Evolutionary conservation across 2,329 filamentous ascomycete genomes (phyloP).

Genomic region (Aspergillus ustus): DNA sequence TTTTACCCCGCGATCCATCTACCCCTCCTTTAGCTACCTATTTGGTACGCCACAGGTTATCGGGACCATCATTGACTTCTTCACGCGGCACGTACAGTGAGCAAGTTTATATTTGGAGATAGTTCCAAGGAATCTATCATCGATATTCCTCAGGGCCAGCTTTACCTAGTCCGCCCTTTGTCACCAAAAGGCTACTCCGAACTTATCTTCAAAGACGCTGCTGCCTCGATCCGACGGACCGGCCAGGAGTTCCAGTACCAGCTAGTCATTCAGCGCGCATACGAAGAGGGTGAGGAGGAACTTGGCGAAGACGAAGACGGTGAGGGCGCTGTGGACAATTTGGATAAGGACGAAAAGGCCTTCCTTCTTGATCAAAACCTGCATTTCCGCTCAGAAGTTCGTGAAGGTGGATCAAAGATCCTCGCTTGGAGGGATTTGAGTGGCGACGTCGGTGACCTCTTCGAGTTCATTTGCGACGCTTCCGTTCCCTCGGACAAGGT

Average conservation of each 20-base stretch:
- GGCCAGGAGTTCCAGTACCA: constrained; percentile 97
- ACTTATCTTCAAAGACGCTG: constrained; percentile 97
- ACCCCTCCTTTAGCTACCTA: constrained; percentile 20
- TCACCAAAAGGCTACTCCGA: constrained; percentile 98
- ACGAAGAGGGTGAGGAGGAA: constrained; percentile 96
- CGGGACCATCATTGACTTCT: not conserved
- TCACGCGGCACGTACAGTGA: constrained; percentile 59
- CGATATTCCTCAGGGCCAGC: constrained; percentile 92
- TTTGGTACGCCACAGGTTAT: constrained; percentile 1
- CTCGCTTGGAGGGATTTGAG: constrained; percentile 95
- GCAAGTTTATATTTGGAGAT: constrained; percentile 90
- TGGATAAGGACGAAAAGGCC: constrained; percentile 96
- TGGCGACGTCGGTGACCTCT: constrained; percentile 92
- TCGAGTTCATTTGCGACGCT: constrained; percentile 92
- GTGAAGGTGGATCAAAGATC: constrained; percentile 80
- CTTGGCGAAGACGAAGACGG: constrained; percentile 88
- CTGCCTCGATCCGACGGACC: constrained; percentile 87
- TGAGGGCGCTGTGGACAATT: constrained; percentile 75
- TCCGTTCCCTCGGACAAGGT: constrained; percentile 73
- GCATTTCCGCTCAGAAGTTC: constrained; percentile 81
- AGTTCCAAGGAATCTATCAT: constrained; percentile 89
- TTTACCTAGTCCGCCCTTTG: constrained; percentile 92
- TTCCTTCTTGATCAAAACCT: constrained; percentile 93
- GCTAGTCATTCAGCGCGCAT: constrained; percentile 92
- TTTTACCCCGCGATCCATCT: constrained; percentile 28